These are phyloP conservation scores for Chytriomyces hyalinus DNA, from an alignment of 192 early-diverging fungal species.

Conservation along the genomic window DNA sequence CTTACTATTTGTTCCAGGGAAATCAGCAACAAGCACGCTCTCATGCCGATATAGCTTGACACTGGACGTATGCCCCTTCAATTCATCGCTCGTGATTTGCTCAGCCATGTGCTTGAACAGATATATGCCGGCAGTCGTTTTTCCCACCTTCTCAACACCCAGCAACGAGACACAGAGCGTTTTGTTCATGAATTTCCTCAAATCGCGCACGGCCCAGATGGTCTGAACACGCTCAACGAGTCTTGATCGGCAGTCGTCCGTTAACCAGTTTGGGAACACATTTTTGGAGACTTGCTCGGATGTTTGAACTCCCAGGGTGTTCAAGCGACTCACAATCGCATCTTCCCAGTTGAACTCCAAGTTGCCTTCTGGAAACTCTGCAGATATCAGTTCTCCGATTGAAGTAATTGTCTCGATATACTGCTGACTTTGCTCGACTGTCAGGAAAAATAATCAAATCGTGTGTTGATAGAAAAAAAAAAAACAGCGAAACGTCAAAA, in stretches of 20 bases:
- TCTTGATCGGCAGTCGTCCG: background rate
- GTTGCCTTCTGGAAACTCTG: conserved; percentile 4
- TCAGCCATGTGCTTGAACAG: conserved; percentile 1
- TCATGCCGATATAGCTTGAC: conserved; percentile 1
- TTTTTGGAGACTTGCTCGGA: background rate
- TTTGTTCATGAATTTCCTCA: background rate
- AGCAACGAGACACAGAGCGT: background rate
- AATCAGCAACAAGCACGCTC: background rate
- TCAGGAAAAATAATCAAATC: too few relatives aligned
- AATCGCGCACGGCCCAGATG: background rate
- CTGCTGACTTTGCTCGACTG: background rate
- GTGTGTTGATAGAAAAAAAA: too few relatives aligned
- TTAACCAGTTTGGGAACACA: background rate
- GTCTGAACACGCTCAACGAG: background rate
- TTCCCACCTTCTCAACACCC: background rate
- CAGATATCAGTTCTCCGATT: background rate
- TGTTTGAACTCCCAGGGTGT: background rate
- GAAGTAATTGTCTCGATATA: background rate
- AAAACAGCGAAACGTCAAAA: too few relatives aligned
- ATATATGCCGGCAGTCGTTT: background rate
- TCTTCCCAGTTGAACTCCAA: background rate
- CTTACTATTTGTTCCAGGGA: background rate
- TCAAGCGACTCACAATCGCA: background rate
- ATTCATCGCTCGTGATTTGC: background rate
- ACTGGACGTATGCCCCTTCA: background rate